Base-by-base conservation (phyloP, 768 basidiomycete genomes). In the Leccinellum albellum region DNA sequence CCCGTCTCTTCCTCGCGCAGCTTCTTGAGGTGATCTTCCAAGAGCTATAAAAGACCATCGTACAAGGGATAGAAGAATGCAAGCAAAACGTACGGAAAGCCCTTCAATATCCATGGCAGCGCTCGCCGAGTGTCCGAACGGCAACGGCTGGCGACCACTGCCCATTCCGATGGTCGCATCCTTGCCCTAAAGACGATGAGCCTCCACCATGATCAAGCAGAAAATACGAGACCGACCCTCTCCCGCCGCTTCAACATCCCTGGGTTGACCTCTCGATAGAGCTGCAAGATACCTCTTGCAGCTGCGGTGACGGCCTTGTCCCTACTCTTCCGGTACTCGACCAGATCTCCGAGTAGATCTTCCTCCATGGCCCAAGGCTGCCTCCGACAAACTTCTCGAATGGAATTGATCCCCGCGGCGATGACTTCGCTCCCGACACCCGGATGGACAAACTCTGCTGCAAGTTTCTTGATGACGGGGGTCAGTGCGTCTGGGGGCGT, bases 321-420 rank as follows among this genome's bases (percentile, higher is more conserved):
- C 64, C 87, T 84, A 65, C 93, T 95, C 77, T 97, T 98, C 68
- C 87, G 80, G 71, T 99, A 99, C 73, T 94, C 95, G 51, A 98
- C 83, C 60, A 99, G 73, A 74, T 99, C 97, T 3, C 89, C 86
- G 5, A 99, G 77, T 24, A 98, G 73, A 65, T 98, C 96, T 62
- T 93, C 92, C 62, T 96, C 93, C 89, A 99, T 98, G 53, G 90
- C 86, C 92, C 94, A 95, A 4, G 96, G 93, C 69, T 99, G 97
- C 37, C 96, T 74, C 31, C 90, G 74, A 70, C 94, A 97, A n/a
- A 99, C 84, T 71, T 98, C 96, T 29, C 94, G 81, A 42, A 99
- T 93, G 15, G 92, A 83, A 71, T 99, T 99, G 61, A 99, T 76
- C n/a, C 97, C 97, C 0, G 96, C 97, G 1, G 95, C 87, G 59